Conservation (phyloP, 805 yeast genomes). For the Saccharomycopsis schoenii region DNA sequence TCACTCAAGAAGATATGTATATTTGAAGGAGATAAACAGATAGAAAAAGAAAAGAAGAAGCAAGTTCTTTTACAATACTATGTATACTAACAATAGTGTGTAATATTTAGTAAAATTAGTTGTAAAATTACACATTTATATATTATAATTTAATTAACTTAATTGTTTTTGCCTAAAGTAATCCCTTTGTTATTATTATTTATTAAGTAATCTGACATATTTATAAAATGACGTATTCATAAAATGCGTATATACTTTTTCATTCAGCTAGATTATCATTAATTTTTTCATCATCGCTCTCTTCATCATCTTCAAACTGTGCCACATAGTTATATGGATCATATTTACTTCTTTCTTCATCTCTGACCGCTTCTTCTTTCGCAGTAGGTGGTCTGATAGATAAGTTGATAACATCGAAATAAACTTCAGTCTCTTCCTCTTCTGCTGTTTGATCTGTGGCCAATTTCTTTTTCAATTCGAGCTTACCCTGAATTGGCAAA, state of each 20-base stretch:
- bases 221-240: too few relatives aligned
- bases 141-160: background rate
- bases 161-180: background rate
- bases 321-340: conserved; percentile 75
- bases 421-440: conserved; percentile 43
- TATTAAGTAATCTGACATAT: too few relatives aligned
- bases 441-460: conserved; percentile 35
- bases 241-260: background rate
- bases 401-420: conserved; percentile 53
- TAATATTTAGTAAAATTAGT: background rate
- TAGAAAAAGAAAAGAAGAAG: background rate
- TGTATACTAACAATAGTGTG: background rate
- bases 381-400: conserved; percentile 65
- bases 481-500: conserved; percentile 66
- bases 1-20: conserved; percentile 17
- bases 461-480: conserved; percentile 76
- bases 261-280: conserved; percentile 13
- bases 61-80: background rate
- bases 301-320: conserved; percentile 40
- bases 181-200: background rate
- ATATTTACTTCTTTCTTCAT: conserved; percentile 53
- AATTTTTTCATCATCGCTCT: conserved; percentile 22
- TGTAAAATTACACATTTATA: background rate
- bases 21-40: background rate
- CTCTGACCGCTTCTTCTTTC: conserved; percentile 57